Evolutionary conservation across 2,329 filamentous ascomycete species (phyloP), one percentile per base, ranked within the genome.

Genomic region (Pseudocercospora cruenta): DNA sequence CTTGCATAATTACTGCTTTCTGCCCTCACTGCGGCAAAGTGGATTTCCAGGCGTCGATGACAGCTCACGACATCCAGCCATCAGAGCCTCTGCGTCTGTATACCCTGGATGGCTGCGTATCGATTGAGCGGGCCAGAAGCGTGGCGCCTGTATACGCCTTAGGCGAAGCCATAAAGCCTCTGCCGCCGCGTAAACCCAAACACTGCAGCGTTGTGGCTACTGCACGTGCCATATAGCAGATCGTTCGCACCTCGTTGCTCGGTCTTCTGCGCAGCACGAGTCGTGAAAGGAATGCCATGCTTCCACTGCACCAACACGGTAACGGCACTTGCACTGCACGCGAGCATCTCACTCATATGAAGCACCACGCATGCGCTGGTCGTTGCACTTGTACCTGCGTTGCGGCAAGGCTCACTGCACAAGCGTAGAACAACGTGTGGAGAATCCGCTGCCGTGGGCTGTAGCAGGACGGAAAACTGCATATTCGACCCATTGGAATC

Each of bases 311-410:
- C 49, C 33, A 36, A 14, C 12, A 36, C 33, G 33, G 10, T 36
- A 12, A 24, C 45, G 22, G 22, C 45, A 49, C 22, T 26, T 28
- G 12, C 51, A 54, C 51, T 21, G 51, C 26, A 26, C 51, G 51
- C 51, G 51, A 55, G 26, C 22, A 28, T 31, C 49, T 36, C 39
- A 43, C 7, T 43, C n/a, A n/a, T 43, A 43, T n/a, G 39, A 43
- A 43, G 39, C 22, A 55, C 47, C 24, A 51, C 19, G 47, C 53
- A 33, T 57, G 53, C 53, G 53, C 53, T 33, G 24, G 12, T 57
- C 26, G 53, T 57, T 26, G 54, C 28, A 58, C 54, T 9, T 36
- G 55, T 58, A 58, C 55, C 55, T 58, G 55, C 55, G 55, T 58
- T 58, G 55, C 55, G 16, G 31, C 14, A n/a, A 39, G 55, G 51